Percentiles rank a stretch among this genome's conserved stretches.
Evolutionary conservation across 225 moss, liverwort and hornwort genomes (phyloP).

Genomic region (Pleurozium schreberi): DNA sequence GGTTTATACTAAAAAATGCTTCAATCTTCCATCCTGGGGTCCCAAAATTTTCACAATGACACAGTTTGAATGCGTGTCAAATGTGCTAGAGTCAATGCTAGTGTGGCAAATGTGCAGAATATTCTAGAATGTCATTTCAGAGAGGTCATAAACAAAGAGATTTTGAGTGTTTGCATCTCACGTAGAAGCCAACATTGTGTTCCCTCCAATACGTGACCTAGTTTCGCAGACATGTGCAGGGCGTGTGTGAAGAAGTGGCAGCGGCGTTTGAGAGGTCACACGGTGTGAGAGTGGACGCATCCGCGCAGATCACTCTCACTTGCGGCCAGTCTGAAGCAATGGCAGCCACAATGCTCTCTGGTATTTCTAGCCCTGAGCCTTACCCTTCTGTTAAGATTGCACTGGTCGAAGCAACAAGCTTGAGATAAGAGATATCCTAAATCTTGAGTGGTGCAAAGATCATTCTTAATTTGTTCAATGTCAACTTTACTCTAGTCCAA

Average conservation of each 20-base stretch:
- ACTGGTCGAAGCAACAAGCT: not conserved
- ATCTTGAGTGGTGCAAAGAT: not conserved
- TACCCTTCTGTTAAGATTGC: not conserved
- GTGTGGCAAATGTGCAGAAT: not conserved
- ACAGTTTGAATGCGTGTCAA: not conserved
- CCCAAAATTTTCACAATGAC: not conserved
- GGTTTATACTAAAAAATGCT: not conserved
- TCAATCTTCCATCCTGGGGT: not conserved
- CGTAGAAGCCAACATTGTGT: not conserved
- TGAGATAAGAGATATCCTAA: not conserved
- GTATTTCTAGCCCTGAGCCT: constrained; percentile 7
- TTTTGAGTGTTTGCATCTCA: not conserved
- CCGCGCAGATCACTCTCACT: constrained; percentile 68
- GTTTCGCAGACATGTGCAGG: constrained; percentile 75
- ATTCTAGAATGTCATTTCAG: not conserved
- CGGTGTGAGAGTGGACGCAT: constrained; percentile 62
- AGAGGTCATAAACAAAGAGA: not conserved
- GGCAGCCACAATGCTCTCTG: constrained; percentile 68
- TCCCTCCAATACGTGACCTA: not conserved
- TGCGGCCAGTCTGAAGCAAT: constrained; percentile 92
- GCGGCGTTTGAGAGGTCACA: constrained; percentile 45
- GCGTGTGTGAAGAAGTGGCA: constrained; percentile 66
- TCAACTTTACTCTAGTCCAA: not conserved
- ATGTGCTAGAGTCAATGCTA: not conserved
- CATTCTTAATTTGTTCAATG: not conserved